Conservation (phyloP, 345 rosid species). For the Eucalyptus sp. region DNA sequence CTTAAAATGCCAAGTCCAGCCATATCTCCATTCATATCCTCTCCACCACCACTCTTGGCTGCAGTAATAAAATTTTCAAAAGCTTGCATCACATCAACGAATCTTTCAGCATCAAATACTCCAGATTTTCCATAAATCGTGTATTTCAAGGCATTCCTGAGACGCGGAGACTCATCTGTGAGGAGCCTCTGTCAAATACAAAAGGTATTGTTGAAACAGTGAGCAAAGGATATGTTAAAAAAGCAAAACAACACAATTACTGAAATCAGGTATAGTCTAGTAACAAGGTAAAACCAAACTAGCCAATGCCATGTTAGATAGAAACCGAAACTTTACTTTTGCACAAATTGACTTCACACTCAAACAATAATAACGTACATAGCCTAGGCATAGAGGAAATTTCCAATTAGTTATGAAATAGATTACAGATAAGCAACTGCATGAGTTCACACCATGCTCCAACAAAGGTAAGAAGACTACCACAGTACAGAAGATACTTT, state of each 20-base stretch:
- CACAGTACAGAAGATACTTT: not conserved
- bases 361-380: not conserved
- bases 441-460: not conserved
- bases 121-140: constrained; percentile 89
- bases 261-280: not conserved
- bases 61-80: constrained; percentile 88
- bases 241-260: not conserved
- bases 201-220: not conserved
- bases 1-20: constrained; percentile 76
- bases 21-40: constrained; percentile 75
- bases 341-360: not conserved
- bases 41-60: constrained; percentile 99
- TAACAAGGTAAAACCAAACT: not conserved
- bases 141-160: constrained; percentile 77
- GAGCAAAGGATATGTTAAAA: not conserved
- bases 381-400: not conserved
- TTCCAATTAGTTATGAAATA: not conserved
- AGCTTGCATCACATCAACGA: constrained; percentile 98
- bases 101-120: constrained; percentile 96
- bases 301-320: not conserved
- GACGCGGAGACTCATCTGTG: constrained; percentile 84
- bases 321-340: not conserved
- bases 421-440: not conserved
- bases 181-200: constrained; percentile 63
- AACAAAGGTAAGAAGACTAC: not conserved